A percentile compares a stretch with the other conserved stretches of the same genome.
phyloP scores from a whole-genome alignment of 2,329 filamentous ascomycete genomes.

The Huntiella decipiens region DNA sequence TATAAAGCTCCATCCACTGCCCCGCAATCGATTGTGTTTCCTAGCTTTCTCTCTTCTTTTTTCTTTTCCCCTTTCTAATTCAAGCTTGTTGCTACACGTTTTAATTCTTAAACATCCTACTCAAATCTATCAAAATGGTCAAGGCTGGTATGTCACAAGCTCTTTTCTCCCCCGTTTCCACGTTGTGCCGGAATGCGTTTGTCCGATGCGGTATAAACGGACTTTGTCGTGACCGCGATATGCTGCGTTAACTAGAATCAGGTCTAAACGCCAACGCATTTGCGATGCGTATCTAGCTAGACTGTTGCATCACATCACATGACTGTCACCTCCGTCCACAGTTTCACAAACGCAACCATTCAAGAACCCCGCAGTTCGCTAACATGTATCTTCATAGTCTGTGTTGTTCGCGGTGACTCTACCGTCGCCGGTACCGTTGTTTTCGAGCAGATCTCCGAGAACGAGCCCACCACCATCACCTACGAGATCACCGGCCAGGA shows the following conservation, averaged over 20 bases:
- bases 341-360: no score
- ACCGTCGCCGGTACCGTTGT: conserved; percentile 83
- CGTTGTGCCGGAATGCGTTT: no score
- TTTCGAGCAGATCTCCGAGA: conserved; percentile 84
- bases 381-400: conserved; percentile 38
- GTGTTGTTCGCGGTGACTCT: conserved; percentile 93
- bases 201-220: no score
- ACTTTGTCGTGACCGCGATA: no score
- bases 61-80: conserved; percentile 4
- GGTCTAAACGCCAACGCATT: no score
- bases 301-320: no score
- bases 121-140: conserved; percentile 13
- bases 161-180: not conserved
- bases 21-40: not conserved
- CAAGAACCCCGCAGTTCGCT: no score
- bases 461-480: conserved; percentile 62
- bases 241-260: no score
- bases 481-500: conserved; percentile 91
- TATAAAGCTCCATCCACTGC: conserved; percentile 1
- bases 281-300: no score
- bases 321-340: no score
- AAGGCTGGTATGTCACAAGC: conserved; percentile 12
- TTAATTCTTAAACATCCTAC: conserved; percentile 4
- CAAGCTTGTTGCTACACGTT: conserved; percentile 1
- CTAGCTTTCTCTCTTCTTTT: conserved; percentile 5